Conservation (phyloP, 2,329 filamentous ascomycete genomes). For the Trichoderma semiorbis region DNA sequence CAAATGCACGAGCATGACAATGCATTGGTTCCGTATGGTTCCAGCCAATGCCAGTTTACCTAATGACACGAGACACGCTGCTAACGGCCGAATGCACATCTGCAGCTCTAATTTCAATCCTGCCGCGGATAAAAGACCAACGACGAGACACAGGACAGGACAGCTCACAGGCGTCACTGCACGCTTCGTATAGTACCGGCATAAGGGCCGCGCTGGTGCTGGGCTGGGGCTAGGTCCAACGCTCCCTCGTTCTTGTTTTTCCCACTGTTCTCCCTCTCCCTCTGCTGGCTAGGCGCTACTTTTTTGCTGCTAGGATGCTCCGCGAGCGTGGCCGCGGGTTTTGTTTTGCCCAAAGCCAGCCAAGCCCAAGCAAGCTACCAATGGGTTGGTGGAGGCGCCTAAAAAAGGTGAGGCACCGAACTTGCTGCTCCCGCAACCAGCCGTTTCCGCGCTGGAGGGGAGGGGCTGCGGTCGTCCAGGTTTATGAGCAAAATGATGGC, state of each 20-base stretch:
- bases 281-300: background rate
- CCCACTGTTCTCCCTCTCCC: background rate
- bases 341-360: background rate
- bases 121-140: background rate
- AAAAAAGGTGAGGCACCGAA: slow-evolving; percentile 13
- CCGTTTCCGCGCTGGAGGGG: slow-evolving; percentile 8
- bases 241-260: background rate
- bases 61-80: background rate
- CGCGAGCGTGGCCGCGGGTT: background rate
- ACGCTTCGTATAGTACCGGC: background rate
- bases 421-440: slow-evolving; percentile 15
- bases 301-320: background rate
- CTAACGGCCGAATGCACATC: background rate
- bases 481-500: background rate
- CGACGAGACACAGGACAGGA: background rate
- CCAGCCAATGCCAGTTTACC: background rate
- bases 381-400: background rate
- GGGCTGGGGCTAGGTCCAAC: background rate
- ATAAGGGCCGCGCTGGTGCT: background rate
- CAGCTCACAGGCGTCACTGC: background rate
- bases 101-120: background rate
- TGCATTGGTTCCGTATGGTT: background rate
- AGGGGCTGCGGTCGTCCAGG: slow-evolving; percentile 5
- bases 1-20: background rate
- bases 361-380: background rate